Evolutionary conservation across 768 basidiomycete genomes (phyloP), one percentile per base, ranked within the genome.

Genomic region (Sutorius australiensis): DNA sequence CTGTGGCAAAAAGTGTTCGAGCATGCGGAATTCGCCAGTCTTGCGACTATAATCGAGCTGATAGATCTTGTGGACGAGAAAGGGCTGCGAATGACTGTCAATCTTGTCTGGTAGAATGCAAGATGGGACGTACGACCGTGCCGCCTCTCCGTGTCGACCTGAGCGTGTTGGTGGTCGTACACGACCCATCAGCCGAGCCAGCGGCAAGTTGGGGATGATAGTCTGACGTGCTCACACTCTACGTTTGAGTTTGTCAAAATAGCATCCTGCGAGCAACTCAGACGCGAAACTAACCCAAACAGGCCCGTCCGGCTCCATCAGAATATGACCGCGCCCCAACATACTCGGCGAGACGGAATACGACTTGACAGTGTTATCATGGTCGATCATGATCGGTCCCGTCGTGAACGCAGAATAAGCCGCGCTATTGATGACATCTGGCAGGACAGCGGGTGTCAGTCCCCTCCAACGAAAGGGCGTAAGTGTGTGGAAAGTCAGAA

Each of bases 1-100:
- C 70, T 84, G 81, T 2, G 94, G 91, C 7, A 87, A 67, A 60
- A 95, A 84, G 21, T 82, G 80, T 53, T 98, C 95, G n/a, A 94
- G 71, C 85, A 98, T 92, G 21, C 95, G 77, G 65, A 81, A 93
- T 54, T 90, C 82, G 19, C 82, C 81, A 0, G 80, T 81, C 7
- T 77, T 80, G 37, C 87, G 83, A 60, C 83, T 92, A 61, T 90
- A 92, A 69, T 98, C 95, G 48, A 98, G 77, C 63, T 90, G 89
- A 61, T 83, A 97, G 16, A 95, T 77, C 67, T 82, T 85, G 66
- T 90, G 86, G 14, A 83, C 76, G 56, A 92, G 82, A 62, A 89
- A 86, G 0, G 89, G 86, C 87, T 91, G 45, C 8, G 3, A 16
- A 49, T 19, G 8, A 45, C 19, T 14, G 34, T 50, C 49, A 57